Percentiles rank a stretch among this genome's conserved stretches.
phyloP scores from a whole-genome alignment of 768 basidiomycete genomes.

The Kwoniella pini region DNA sequence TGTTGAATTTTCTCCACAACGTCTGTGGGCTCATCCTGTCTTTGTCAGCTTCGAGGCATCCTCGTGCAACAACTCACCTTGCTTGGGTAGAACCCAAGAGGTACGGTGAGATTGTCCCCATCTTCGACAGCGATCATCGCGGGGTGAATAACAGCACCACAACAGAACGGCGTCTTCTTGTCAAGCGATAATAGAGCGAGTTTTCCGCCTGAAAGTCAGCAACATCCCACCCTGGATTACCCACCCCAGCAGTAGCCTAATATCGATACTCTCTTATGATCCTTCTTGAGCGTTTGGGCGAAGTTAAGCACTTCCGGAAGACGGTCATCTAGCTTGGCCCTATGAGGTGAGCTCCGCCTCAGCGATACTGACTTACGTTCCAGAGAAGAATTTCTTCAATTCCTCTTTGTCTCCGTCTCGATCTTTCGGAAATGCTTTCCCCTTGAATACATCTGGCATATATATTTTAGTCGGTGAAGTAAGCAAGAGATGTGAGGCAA shows the following conservation, averaged over 20 bases:
- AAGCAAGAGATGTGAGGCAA: slow-evolving; percentile 58
- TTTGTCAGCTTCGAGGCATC: neutral
- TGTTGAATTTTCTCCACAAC: slow-evolving; percentile 59
- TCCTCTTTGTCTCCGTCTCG: slow-evolving; percentile 60
- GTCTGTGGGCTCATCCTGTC: slow-evolving; percentile 44
- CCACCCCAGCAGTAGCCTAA: slow-evolving; percentile 57
- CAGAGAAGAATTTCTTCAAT: slow-evolving; percentile 64
- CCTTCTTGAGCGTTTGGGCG: slow-evolving; percentile 55
- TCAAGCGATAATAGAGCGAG: slow-evolving; percentile 39
- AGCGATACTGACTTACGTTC: slow-evolving; percentile 47
- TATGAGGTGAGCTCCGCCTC: slow-evolving; percentile 4
- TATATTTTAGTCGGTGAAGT: slow-evolving; percentile 59
- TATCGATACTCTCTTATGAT: slow-evolving; percentile 57
- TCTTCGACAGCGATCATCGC: slow-evolving; percentile 47
- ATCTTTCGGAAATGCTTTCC: slow-evolving; percentile 62
- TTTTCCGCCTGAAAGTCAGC: slow-evolving; percentile 57
- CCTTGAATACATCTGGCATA: slow-evolving; percentile 70
- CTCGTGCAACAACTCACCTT: slow-evolving; percentile 46
- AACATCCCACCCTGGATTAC: neutral
- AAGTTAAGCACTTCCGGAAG: slow-evolving; percentile 64
- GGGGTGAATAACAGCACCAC: slow-evolving; percentile 58
- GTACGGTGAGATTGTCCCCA: slow-evolving; percentile 38
- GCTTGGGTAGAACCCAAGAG: slow-evolving; percentile 55
- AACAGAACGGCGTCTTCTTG: slow-evolving; percentile 54
- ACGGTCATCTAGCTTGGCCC: slow-evolving; percentile 54